phyloP scores from a whole-genome alignment of 2,329 filamentous ascomycete species.

The Paradendryphiella salina region DNA sequence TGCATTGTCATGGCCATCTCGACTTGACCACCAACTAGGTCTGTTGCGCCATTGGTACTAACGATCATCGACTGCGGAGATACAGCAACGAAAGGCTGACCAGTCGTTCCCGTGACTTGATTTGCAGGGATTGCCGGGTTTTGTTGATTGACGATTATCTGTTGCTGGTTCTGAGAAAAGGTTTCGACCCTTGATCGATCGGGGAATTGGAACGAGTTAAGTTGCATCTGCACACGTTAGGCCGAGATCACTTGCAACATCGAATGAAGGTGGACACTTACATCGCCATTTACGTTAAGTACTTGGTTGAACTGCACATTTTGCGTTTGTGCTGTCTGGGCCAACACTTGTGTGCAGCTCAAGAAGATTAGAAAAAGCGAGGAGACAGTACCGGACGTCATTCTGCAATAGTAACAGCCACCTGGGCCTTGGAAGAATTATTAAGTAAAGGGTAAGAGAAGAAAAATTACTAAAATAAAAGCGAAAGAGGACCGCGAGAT shows the following conservation, averaged over 20 bases:
- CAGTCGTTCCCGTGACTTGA: constrained; percentile 44
- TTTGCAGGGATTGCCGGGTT: constrained; percentile 40
- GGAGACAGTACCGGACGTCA: constrained; percentile 46
- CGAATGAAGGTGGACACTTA: constrained; percentile 22
- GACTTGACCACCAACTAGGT: constrained; percentile 44
- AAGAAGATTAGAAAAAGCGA: constrained; percentile 36
- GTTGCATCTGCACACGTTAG: constrained; percentile 38
- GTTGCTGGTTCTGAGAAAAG: constrained; percentile 45
- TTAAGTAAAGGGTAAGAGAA: constrained; percentile 13
- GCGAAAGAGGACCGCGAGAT: constrained; percentile 18
- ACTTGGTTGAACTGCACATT: constrained; percentile 46
- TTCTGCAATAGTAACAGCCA: constrained; percentile 33
- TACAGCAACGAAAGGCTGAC: constrained; percentile 44
- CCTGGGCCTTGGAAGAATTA: constrained; percentile 37
- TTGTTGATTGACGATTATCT: constrained; percentile 49
- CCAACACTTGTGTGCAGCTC: constrained; percentile 32
- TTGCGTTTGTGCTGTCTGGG: constrained; percentile 25
- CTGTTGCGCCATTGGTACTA: constrained; percentile 43
- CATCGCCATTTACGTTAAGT: constrained; percentile 47
- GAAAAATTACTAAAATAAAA: constrained; percentile 25
- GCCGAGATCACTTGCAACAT: fast-evolving
- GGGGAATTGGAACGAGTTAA: constrained; percentile 45
- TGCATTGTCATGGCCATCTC: constrained; percentile 41
- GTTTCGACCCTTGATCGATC: constrained; percentile 46
- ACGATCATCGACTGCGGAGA: constrained; percentile 41